Conservation (phyloP, 345 rosid species). For the Pelargonium nanum region DNA sequence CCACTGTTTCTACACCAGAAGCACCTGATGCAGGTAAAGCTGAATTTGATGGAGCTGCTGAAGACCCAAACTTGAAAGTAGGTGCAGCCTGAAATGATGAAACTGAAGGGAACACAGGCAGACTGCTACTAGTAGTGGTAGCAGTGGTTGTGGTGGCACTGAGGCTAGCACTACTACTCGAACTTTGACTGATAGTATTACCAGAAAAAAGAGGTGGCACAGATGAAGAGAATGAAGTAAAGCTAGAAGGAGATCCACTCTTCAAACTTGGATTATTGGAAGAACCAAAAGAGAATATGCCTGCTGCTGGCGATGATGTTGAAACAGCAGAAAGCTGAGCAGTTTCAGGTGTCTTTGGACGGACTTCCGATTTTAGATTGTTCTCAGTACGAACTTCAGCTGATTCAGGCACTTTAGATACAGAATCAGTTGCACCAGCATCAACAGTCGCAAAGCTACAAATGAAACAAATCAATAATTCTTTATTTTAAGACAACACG, state of each 20-base stretch:
- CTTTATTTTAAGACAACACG: too few relatives aligned
- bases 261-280: slow-evolving; percentile 24
- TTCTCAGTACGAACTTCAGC: slow-evolving; percentile 23
- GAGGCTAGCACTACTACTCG: slow-evolving; percentile 15
- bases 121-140: slow-evolving; percentile 4
- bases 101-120: slow-evolving; percentile 22
- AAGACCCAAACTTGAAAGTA: slow-evolving; percentile 33
- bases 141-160: slow-evolving; percentile 3
- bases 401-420: slow-evolving; percentile 28
- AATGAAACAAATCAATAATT: slow-evolving; percentile 4
- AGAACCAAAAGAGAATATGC: slow-evolving; percentile 38
- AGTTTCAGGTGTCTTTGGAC: slow-evolving; percentile 16
- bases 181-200: slow-evolving; percentile 21
- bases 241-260: slow-evolving; percentile 18
- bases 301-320: slow-evolving; percentile 28
- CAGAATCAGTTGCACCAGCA: slow-evolving; percentile 23
- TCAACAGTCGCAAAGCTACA: slow-evolving; percentile 39
- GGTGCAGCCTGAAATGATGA: slow-evolving; percentile 26
- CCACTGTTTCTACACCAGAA: slow-evolving; percentile 24
- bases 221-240: background rate
- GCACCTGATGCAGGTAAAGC: slow-evolving; percentile 20
- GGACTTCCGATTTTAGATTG: slow-evolving; percentile 19
- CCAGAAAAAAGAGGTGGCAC: slow-evolving; percentile 17
- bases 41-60: slow-evolving; percentile 27
- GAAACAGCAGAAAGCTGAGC: slow-evolving; percentile 24